A percentile compares a stretch with the other conserved stretches of the same genome.
Evolutionary conservation across 2,329 filamentous ascomycete species (phyloP).

Genomic region (Alternaria arbusti): DNA sequence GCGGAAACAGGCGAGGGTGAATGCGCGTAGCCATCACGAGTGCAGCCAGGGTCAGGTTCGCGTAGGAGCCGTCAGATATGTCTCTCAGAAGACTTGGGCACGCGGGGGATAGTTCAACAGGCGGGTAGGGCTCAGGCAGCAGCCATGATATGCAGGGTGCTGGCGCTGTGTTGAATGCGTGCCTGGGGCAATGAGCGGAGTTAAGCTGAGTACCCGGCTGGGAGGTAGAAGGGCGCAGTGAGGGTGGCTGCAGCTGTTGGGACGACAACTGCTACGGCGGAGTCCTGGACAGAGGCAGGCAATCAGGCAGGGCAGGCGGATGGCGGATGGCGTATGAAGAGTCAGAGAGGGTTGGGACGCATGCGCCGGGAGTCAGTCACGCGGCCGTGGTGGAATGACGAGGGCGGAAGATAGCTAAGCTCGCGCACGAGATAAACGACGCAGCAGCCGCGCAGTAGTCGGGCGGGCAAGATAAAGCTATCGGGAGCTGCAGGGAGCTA

Average conservation of each 20-base stretch:
- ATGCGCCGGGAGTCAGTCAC: conserved; percentile 34
- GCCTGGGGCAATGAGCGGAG: conserved; percentile 23
- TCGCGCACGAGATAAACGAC: conserved; percentile 18
- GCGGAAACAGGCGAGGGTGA: conserved; percentile 40
- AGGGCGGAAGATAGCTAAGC: conserved; percentile 24
- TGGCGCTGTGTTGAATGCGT: conserved; percentile 21
- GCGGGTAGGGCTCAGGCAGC: conserved; percentile 43
- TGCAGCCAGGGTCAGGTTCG: conserved; percentile 33
- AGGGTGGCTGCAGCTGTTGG: conserved; percentile 4
- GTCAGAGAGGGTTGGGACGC: conserved; percentile 33
- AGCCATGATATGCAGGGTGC: conserved; percentile 38
- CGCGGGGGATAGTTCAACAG: conserved; percentile 25
- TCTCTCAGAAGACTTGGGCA: conserved; percentile 41
- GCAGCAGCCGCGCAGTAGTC: conserved; percentile 10
- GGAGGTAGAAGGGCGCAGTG: conserved; percentile 3
- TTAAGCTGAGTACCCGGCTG: conserved; percentile 42
- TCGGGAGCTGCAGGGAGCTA: conserved; percentile 21
- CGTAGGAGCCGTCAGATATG: conserved; percentile 29
- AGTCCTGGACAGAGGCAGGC: neutral
- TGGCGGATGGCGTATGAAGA: conserved; percentile 16
- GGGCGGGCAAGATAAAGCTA: conserved; percentile 11
- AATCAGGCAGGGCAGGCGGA: conserved; percentile 3
- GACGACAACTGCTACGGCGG: neutral
- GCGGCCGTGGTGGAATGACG: conserved; percentile 45
- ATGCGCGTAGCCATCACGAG: conserved; percentile 49